Conservation (phyloP, 2,329 filamentous ascomycete species). For the Huntiella decipiens region DNA sequence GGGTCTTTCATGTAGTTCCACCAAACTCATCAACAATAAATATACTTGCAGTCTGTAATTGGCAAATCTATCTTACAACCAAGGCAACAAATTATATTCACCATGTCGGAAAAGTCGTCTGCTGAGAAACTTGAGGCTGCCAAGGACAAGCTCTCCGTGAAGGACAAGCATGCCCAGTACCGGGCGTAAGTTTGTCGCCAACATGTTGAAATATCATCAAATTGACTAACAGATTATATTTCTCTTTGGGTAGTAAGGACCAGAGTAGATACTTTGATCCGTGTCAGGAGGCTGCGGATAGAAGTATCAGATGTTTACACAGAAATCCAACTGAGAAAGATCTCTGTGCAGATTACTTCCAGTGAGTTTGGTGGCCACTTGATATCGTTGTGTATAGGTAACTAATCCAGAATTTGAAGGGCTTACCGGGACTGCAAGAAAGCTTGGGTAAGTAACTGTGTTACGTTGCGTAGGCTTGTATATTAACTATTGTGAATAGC, state of each 20-base stretch:
- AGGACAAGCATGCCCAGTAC: slow-evolving; percentile 9
- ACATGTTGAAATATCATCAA: no score
- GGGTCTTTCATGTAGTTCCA: no score
- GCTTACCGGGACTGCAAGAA: slow-evolving; percentile 92
- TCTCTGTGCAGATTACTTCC: slow-evolving; percentile 93
- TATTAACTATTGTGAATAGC: slow-evolving; percentile 4
- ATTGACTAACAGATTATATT: neutral
- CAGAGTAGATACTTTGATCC: slow-evolving; percentile 87
- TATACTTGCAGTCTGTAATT: no score
- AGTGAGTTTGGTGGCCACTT: slow-evolving; percentile 37
- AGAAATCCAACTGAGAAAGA: slow-evolving; percentile 69
- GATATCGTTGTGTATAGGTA: neutral
- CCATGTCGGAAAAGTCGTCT: slow-evolving; percentile 1
- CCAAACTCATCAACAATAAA: no score
- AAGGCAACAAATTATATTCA: neutral
- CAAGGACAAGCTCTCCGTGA: neutral
- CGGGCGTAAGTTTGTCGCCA: slow-evolving; percentile 8
- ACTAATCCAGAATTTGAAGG: slow-evolving; percentile 25
- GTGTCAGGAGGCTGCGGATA: slow-evolving; percentile 76
- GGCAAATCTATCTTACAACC: no score
- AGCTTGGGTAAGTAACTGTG: slow-evolving; percentile 49
- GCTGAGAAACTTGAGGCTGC: slow-evolving; percentile 3
- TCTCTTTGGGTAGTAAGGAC: slow-evolving; percentile 44
- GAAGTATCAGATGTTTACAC: slow-evolving; percentile 72
- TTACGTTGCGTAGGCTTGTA: neutral